These are phyloP conservation scores for Lathyrus aphaca DNA, from an alignment of 306 rosid genomes.

Conservation along the genomic window DNA sequence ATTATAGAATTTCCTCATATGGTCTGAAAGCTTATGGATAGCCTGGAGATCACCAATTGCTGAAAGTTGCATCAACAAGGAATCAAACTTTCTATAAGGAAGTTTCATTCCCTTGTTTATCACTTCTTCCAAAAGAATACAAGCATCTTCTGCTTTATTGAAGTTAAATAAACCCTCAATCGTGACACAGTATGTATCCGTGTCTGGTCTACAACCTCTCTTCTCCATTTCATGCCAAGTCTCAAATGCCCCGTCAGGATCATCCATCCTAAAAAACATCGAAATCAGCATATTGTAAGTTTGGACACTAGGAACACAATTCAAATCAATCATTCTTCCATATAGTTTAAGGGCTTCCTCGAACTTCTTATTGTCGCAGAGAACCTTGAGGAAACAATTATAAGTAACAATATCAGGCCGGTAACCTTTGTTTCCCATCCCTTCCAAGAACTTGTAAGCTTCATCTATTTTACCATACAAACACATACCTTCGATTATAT, in stretches of 20 bases:
- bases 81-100: constrained; percentile 75
- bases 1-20: constrained; percentile 87
- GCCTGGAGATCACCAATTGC: constrained; percentile 70
- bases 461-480: constrained; percentile 68
- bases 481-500: constrained; percentile 87
- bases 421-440: constrained; percentile 96
- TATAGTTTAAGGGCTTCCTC: constrained; percentile 77
- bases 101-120: constrained; percentile 67
- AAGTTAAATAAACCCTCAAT: constrained; percentile 82
- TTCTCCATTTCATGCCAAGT: constrained; percentile 83
- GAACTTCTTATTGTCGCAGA: constrained; percentile 69
- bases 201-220: constrained; percentile 58
- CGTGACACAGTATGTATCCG: constrained; percentile 73
- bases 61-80: constrained; percentile 72
- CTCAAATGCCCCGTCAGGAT: constrained; percentile 76
- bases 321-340: constrained; percentile 61
- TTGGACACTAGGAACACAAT: constrained; percentile 82
- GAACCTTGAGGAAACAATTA: constrained; percentile 91
- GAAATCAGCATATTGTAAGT: constrained; percentile 84
- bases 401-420: constrained; percentile 86
- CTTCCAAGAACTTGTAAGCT: constrained; percentile 82
- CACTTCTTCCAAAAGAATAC: constrained; percentile 74
- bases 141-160: constrained; percentile 65
- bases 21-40: constrained; percentile 79
- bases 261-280: constrained; percentile 76